phyloP scores from a whole-genome alignment of 148 eudicot species.

The Drosera capensis region DNA sequence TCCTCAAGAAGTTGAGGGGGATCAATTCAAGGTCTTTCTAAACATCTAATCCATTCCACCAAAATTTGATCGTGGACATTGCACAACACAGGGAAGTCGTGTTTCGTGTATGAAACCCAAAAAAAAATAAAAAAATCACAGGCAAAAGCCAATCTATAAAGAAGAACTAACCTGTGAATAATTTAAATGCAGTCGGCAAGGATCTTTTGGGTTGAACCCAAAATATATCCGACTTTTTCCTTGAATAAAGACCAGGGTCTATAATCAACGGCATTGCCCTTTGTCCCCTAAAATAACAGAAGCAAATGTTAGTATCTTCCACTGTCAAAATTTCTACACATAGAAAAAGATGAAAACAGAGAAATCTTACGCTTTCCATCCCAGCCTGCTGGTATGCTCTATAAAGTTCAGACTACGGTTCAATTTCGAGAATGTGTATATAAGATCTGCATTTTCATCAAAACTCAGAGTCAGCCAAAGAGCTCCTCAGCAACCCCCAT shows the following conservation, averaged over 20 bases:
- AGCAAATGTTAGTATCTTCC: neutral
- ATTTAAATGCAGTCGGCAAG: slow-evolving; percentile 28
- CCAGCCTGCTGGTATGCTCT: slow-evolving; percentile 41
- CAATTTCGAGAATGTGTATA: slow-evolving; percentile 23
- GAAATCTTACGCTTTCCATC: slow-evolving; percentile 40
- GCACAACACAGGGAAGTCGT: too few species aligned
- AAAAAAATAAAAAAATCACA: neutral
- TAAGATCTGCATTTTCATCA: slow-evolving; percentile 17
- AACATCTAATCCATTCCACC: too few species aligned
- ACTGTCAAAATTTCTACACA: neutral
- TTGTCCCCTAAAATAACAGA: slow-evolving; percentile 14
- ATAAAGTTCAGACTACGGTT: slow-evolving; percentile 35
- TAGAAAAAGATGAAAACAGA: neutral
- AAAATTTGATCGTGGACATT: too few species aligned
- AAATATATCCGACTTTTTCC: slow-evolving; percentile 23
- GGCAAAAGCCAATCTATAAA: neutral
- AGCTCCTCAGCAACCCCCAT: neutral
- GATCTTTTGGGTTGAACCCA: slow-evolving; percentile 20
- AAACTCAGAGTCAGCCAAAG: neutral
- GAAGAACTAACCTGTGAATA: slow-evolving; percentile 21
- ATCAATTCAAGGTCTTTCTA: too few species aligned
- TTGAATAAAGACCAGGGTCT: slow-evolving; percentile 29
- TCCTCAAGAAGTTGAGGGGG: too few species aligned
- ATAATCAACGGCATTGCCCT: slow-evolving; percentile 29
- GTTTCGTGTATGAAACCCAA: too few species aligned